Evolutionary conservation across 495 filamentous ascomycete genomes (phyloP), one percentile per base, ranked within the genome.

Genomic region (Aspergillus indologenus): DNA sequence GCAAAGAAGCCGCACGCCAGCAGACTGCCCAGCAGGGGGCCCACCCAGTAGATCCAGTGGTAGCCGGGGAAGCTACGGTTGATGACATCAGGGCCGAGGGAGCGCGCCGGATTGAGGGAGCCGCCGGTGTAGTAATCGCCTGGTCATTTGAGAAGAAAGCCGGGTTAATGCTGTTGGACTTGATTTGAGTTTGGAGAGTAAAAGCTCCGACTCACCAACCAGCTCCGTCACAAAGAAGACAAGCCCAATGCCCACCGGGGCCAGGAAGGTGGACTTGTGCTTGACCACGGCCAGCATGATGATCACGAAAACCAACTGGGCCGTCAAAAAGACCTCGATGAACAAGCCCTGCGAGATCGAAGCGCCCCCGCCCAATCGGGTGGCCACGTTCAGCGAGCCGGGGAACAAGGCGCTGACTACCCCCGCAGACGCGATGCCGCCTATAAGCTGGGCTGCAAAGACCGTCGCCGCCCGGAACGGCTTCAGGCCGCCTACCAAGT

Each of bases 241-340:
- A 21, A 90, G 61, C 5, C 90, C 91, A 61, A 95, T 92, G 0
- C 83, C 90, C 2, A 93, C 78, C 0, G 90, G 90, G 0, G 91
- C 91, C 14, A 92, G 74, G 62, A 83, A 92, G 0, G 91, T 94
- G 5, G 79, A 85, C 64, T 88, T 87, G 69, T 91, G 88, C 72
- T 92, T 94, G 70, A 92, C 90, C 17, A 85, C 86, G 3, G 90
- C 90, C 49, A 94, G 73, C 82, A 95, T 90, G 72, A 92, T 88
- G 31, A 93, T 86, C 6, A 88, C 81, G 56, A 92, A 85, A 19
- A 92, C 84, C 29, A 96, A 73, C 69, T 91, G 82, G 1, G 87
- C 82, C 0, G 90, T 94, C 14, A 93, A 79, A 60, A 96, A 87
- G 75, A 89, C 81, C 72, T 94, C 91, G 57, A 94, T 90, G 70